These are phyloP conservation scores for Atkinsonella texensis DNA, from an alignment of 2,329 filamentous ascomycete species.

Conservation along the genomic window DNA sequence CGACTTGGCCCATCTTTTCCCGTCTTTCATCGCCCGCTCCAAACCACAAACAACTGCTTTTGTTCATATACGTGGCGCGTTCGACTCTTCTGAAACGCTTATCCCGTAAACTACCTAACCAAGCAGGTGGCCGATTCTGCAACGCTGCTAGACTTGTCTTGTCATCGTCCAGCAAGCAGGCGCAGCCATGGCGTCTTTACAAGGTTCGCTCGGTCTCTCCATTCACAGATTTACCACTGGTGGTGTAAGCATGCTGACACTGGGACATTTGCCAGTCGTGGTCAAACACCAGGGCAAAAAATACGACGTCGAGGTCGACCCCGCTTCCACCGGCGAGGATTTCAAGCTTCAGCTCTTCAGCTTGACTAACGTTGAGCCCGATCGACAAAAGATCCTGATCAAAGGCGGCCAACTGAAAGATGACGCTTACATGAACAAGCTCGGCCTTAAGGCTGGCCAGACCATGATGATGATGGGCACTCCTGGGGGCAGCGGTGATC, in stretches of 20 bases:
- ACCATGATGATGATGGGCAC: conserved; percentile 96
- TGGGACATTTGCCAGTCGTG: conserved; percentile 45
- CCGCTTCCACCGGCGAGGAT: conserved; percentile 71
- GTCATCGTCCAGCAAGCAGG: background rate
- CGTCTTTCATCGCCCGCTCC: background rate
- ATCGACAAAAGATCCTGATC: conserved; percentile 89
- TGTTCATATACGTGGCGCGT: background rate
- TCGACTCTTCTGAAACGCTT: background rate
- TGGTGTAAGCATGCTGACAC: conserved; percentile 10
- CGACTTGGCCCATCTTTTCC: conserved; percentile 1
- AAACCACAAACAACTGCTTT: background rate
- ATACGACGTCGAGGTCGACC: conserved; percentile 86
- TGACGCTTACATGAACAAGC: conserved; percentile 73
- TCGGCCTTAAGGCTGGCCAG: conserved; percentile 77
- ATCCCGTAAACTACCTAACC: background rate
- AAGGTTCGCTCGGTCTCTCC: conserved; percentile 28
- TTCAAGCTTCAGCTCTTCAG: conserved; percentile 96
- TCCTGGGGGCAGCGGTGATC: conserved; percentile 49
- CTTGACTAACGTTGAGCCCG: conserved; percentile 88
- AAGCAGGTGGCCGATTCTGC: background rate
- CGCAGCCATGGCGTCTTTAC: conserved; percentile 36
- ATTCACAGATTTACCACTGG: background rate
- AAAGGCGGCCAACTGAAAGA: conserved; percentile 94
- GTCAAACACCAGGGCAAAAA: conserved; percentile 95
- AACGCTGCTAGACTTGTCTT: background rate